Conservation (phyloP, 495 filamentous ascomycete species). For the Podospora pseudoanserina region DNA sequence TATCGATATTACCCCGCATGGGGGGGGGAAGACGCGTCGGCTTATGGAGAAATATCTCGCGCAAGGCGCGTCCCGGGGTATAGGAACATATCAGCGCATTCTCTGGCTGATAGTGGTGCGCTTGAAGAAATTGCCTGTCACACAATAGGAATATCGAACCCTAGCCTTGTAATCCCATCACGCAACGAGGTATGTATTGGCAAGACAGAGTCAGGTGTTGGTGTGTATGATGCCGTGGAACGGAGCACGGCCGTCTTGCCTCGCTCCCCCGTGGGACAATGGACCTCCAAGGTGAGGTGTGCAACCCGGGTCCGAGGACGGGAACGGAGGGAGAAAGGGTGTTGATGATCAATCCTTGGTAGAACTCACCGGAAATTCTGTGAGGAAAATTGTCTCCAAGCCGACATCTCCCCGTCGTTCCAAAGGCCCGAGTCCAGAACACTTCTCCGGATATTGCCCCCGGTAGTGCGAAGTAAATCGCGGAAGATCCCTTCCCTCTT, state of each 20-base stretch:
- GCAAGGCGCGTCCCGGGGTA: neutral
- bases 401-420: neutral
- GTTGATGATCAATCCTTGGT: neutral
- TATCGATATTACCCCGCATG: neutral
- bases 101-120: neutral
- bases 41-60: neutral
- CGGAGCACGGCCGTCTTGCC: neutral
- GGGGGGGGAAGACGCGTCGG: neutral
- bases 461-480: neutral
- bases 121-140: neutral
- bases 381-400: neutral
- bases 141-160: neutral
- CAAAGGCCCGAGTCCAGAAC: conserved; percentile 5
- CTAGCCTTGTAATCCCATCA: neutral
- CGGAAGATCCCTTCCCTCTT: neutral
- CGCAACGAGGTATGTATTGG: neutral
- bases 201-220: neutral
- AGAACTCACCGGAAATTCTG: neutral
- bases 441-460: neutral
- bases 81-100: neutral
- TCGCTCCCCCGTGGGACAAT: neutral
- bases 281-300: neutral
- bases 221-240: neutral
- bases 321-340: neutral
- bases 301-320: neutral